Evolutionary conservation across 208 protist genomes (phyloP), one percentile per base, ranked within the genome.

Genomic region (Acanthamoeba royreba): DNA sequence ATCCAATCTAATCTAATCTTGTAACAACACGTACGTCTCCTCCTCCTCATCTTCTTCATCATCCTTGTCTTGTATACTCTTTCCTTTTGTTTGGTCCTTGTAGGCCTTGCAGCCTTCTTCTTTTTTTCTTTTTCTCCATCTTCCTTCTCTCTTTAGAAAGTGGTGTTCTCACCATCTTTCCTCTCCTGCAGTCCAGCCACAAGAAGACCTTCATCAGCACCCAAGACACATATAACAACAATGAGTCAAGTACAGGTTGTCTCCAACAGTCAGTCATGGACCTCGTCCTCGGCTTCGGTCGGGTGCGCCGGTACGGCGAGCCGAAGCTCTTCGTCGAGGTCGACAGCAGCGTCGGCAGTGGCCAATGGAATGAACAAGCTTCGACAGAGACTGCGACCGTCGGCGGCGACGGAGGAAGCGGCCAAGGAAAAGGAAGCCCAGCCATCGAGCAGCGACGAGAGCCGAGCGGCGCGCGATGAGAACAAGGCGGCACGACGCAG

Each of bases 191-290:
- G 0, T 0, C 63, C 15, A n/a, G n/a, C 63, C 9, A 7, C 9
- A 19, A 13, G 0, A 49, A 33, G 0, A 15, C 74, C n/a, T n/a
- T n/a, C n/a, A n/a, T n/a, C n/a, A n/a, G n/a, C n/a, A n/a, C n/a
- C n/a, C n/a, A n/a, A n/a, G n/a, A n/a, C n/a, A n/a, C n/a, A n/a
- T n/a, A n/a, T n/a, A n/a, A n/a, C n/a, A n/a, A 53, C 28, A 5
- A 85, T 85, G 74, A 85, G 74, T 45, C 74, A 85, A 53, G 74
- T 85, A 7, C 74, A 85, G 40, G 74, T 85, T 33, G 74, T 85
- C 43, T 85, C 74, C 43, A 85, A 47, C 45, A 35, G n/a, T 17
- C 74, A 85, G 74, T 7, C 74, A 13, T 85, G 74, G 74, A 53
- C 74, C 4, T 38, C n/a, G 74, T 45, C 45, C 43, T 85, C 4